A percentile compares a stretch with the other conserved stretches of the same genome.
phyloP scores from a whole-genome alignment of 2,329 filamentous ascomycete genomes.

The Davidsoniella australis region DNA sequence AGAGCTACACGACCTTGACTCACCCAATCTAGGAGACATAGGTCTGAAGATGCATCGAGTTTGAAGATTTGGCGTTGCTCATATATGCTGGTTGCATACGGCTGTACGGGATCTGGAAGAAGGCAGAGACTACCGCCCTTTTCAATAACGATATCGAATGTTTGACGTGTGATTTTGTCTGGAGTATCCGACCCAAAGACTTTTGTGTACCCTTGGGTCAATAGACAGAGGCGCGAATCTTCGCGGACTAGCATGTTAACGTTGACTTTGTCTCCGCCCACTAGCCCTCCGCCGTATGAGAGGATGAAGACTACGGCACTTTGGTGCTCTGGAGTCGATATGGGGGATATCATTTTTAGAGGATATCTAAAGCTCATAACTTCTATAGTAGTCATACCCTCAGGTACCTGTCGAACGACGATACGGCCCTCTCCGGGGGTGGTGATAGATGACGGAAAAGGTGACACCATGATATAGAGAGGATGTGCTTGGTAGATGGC shows the following conservation, averaged over 20 bases:
- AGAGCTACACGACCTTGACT: conserved; percentile 70
- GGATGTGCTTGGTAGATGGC: too few relatives aligned
- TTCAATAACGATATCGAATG: conserved; percentile 32
- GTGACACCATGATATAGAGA: conserved; percentile 35
- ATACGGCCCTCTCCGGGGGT: conserved; percentile 64
- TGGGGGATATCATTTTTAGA: conserved; percentile 77
- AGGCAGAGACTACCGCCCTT: conserved; percentile 40
- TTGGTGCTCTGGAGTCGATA: conserved; percentile 42
- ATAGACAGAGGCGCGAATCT: conserved; percentile 47
- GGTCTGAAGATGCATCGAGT: conserved; percentile 35
- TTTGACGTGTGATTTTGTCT: conserved; percentile 40
- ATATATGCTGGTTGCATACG: conserved; percentile 71
- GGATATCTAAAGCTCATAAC: conserved; percentile 81
- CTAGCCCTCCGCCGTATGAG: conserved; percentile 85
- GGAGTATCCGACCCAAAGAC: conserved; percentile 64
- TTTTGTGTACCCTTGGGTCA: conserved; percentile 75
- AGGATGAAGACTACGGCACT: conserved; percentile 75
- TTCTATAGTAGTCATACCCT: conserved; percentile 52
- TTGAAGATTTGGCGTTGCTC: conserved; percentile 69
- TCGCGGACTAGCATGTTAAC: conserved; percentile 50
- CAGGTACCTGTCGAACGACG: conserved; percentile 54
- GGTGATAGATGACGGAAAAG: conserved; percentile 59
- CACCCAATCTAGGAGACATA: conserved; percentile 89
- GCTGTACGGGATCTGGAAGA: conserved; percentile 84
- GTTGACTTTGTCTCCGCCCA: conserved; percentile 69